phyloP scores from a whole-genome alignment of 208 protist species.

The Crithidia thermophila region DNA sequence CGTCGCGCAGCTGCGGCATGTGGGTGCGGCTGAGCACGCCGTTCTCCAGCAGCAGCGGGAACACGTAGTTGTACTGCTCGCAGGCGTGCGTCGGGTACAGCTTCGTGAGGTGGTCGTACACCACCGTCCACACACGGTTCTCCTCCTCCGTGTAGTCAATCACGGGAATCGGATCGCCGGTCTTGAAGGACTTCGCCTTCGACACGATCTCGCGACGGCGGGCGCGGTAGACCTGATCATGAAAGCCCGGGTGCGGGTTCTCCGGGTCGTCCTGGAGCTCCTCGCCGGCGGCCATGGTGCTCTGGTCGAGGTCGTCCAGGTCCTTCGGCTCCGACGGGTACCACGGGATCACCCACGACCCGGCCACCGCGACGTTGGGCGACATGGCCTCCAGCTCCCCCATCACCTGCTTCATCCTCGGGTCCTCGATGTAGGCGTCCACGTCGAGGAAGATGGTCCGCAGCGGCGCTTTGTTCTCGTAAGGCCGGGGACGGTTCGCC shows the following conservation, averaged over 20 bases:
- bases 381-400: constrained; percentile 29
- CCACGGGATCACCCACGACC: constrained; percentile 77
- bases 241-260: constrained; percentile 95
- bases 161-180: constrained; percentile 84
- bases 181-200: constrained; percentile 76
- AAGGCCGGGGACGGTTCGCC: constrained; percentile 45
- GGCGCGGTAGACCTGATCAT: constrained; percentile 92
- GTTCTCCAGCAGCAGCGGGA: constrained; percentile 93
- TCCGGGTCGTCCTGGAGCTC: constrained; percentile 90
- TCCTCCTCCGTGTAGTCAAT: constrained; percentile 95
- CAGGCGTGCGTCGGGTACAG: constrained; percentile 95
- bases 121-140: constrained; percentile 84
- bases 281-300: constrained; percentile 77
- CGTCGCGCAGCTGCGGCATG: constrained; percentile 95
- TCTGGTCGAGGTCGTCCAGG: constrained; percentile 87
- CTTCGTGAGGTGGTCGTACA: constrained; percentile 85
- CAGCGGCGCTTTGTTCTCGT: constrained; percentile 45
- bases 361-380: constrained; percentile 42
- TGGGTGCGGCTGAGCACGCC: constrained; percentile 89
- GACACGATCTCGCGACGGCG: constrained; percentile 83
- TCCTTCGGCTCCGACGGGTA: constrained; percentile 74
- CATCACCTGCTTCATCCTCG: constrained; percentile 42
- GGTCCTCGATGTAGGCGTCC: constrained; percentile 48
- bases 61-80: constrained; percentile 91
- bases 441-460: constrained; percentile 76